Conservation (phyloP, 345 rosid species). For the Ricinus communis region DNA sequence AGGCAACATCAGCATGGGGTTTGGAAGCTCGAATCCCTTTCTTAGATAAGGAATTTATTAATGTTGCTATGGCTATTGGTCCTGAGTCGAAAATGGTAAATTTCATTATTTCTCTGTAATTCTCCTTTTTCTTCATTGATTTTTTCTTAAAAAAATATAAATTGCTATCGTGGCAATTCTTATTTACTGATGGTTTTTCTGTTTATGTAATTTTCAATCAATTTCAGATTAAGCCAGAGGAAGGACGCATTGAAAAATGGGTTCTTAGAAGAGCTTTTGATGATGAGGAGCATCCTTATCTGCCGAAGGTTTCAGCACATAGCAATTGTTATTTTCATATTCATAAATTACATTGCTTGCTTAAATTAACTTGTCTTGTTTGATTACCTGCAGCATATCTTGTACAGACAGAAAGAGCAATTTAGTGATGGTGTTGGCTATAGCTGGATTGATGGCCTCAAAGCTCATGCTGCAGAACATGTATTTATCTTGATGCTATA, state of each 20-base stretch:
- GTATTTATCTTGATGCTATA: conserved; percentile 26
- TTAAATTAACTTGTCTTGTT: conserved; percentile 22
- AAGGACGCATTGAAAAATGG: conserved; percentile 87
- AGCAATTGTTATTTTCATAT: neutral
- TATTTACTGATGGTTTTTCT: neutral
- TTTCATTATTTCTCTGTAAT: neutral
- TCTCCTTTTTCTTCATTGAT: too few relatives aligned
- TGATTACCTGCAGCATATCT: conserved; percentile 58
- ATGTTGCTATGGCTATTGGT: conserved; percentile 78
- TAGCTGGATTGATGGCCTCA: conserved; percentile 97
- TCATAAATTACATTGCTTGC: neutral
- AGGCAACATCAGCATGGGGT: conserved; percentile 94
- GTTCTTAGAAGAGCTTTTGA: conserved; percentile 82
- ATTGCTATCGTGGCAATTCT: too few relatives aligned
- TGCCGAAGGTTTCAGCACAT: conserved; percentile 57
- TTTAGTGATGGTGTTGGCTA: conserved; percentile 97
- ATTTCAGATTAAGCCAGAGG: conserved; percentile 58
- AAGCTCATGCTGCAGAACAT: conserved; percentile 70
- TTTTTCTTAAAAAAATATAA: too few relatives aligned
- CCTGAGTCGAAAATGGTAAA: conserved; percentile 85
- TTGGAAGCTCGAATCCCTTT: conserved; percentile 92
- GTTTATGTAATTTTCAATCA: neutral
- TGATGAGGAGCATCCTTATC: conserved; percentile 76
- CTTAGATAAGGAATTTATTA: conserved; percentile 81
- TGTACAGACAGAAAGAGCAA: conserved; percentile 95